Evolutionary conservation across 2,329 filamentous ascomycete species (phyloP).

Genomic region (Pseudogymnoascus sp.): DNA sequence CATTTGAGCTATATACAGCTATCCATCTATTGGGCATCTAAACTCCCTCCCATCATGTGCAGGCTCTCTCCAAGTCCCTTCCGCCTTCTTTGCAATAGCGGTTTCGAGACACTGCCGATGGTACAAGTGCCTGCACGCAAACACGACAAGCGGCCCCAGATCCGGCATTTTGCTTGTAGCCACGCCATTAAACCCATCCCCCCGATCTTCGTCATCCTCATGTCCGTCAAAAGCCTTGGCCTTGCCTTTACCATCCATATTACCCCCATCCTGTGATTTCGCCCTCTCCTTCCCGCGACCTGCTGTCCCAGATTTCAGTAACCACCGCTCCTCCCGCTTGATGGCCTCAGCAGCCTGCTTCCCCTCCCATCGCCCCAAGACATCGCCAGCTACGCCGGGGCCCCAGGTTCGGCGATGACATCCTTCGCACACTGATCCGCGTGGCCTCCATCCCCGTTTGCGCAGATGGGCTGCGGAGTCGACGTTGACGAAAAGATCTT

Average conservation of each 20-base stretch:
- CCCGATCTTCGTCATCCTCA: slow-evolving; percentile 38
- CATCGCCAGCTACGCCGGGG: slow-evolving; percentile 66
- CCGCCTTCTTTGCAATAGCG: slow-evolving; percentile 46
- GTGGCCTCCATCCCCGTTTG: slow-evolving; percentile 81
- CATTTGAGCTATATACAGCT: slow-evolving; percentile 14
- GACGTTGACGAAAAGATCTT: slow-evolving; percentile 82
- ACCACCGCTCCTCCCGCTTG: slow-evolving; percentile 30
- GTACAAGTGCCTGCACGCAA: slow-evolving; percentile 66
- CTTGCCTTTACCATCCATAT: slow-evolving; percentile 41
- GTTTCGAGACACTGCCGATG: slow-evolving; percentile 64
- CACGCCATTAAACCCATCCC: slow-evolving; percentile 19
- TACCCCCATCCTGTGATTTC: slow-evolving; percentile 5
- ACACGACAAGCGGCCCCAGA: slow-evolving; percentile 59
- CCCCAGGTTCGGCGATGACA: slow-evolving; percentile 84
- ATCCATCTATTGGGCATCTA: slow-evolving; percentile 35
- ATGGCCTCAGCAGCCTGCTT: slow-evolving; percentile 44
- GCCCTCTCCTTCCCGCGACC: slow-evolving; percentile 21
- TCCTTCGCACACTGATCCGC: slow-evolving; percentile 79
- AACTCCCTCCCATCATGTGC: slow-evolving; percentile 43
- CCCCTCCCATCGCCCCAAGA: slow-evolving; percentile 79
- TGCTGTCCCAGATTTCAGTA: slow-evolving; percentile 26
- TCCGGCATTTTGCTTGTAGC: slow-evolving; percentile 37
- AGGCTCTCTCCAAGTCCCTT: slow-evolving; percentile 47
- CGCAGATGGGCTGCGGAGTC: slow-evolving; percentile 66
- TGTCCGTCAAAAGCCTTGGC: slow-evolving; percentile 36